Evolutionary conservation across 495 filamentous ascomycete genomes (phyloP), one percentile per base, ranked within the genome.

Genomic region (Penicillium pulvis): DNA sequence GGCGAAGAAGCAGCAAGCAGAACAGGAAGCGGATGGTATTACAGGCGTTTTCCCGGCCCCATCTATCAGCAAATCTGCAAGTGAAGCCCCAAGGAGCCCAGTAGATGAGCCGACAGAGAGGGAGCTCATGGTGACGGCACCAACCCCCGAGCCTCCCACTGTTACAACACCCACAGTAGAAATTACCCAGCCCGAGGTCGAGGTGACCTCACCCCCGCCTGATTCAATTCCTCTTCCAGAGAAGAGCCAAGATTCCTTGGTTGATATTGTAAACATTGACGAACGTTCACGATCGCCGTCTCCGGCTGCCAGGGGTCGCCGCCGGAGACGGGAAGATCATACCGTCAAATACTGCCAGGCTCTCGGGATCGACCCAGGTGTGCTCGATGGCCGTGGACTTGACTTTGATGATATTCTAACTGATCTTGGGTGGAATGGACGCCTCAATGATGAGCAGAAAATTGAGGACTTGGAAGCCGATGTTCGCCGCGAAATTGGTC

Each of bases 361-460:
- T 16, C 76, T 96, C 43, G 90, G 88, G 19, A 83, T 96, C 44
- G 88, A 94, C 61, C 80, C 85, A 0, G 76, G 73, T 26, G 65
- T 94, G 11, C 74, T 96, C 44, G 88, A 87, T 65, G 87, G 80
- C 51, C 82, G 84, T 35, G 88, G 85, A 11, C 75, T 87, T 24
- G 86, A 90, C 46, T 85, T 98, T 65, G 88, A 94, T 58, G 82
- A 84, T 51, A 85, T 90, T 60, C 79, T 98, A 42, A 86, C 88
- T 51, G 91, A 97, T 65, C 91, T 97, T 67, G 91, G 93, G 19
- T 97, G 92, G 93, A 88, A 90, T 42, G 90, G 88, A 43, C 84
- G 87, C 24, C 80, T 90, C 41, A 83, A 85, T 62, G 81, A 87
- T 43, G 77, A 84, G 24, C 85, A 85, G 51, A 90, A 86, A 54